Conservation (phyloP, 164 flowering plant species). For the Nymphaea colorata region DNA sequence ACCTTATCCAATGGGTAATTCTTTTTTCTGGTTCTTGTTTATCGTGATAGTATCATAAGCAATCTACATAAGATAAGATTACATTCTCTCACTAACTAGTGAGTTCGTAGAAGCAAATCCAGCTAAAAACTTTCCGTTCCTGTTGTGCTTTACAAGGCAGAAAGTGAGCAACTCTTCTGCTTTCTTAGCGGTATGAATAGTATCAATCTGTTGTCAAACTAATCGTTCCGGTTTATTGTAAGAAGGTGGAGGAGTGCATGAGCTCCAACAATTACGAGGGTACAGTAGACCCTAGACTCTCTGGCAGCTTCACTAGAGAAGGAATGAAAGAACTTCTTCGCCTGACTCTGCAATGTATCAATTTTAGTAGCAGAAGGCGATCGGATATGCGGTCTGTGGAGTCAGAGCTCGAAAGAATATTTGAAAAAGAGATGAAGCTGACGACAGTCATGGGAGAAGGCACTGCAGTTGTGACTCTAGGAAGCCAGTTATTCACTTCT, state of each 20-base stretch:
- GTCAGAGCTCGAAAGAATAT: constrained; percentile 38
- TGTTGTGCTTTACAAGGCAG: too few relatives aligned
- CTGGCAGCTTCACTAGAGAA: constrained; percentile 41
- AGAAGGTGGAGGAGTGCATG: constrained; percentile 38
- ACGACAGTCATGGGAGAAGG: constrained; percentile 56
- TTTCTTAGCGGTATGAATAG: too few relatives aligned
- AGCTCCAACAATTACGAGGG: constrained; percentile 12
- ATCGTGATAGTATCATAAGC: too few relatives aligned
- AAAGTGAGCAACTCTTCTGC: too few relatives aligned
- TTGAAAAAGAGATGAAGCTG: constrained; percentile 43
- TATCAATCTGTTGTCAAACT: too few relatives aligned
- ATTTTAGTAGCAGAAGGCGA: constrained; percentile 25
- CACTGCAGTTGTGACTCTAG: constrained; percentile 37
- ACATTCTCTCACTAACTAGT: too few relatives aligned
- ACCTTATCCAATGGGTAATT: constrained; percentile 48
- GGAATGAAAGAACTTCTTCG: constrained; percentile 43
- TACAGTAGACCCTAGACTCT: constrained; percentile 37
- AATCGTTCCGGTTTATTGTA: background rate
- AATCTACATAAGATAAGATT: too few relatives aligned
- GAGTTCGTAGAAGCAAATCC: too few relatives aligned
- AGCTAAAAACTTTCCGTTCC: too few relatives aligned
- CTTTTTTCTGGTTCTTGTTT: too few relatives aligned
- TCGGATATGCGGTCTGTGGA: constrained; percentile 47
- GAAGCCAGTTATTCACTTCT: constrained; percentile 48
- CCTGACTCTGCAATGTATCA: constrained; percentile 38